Conservation (phyloP, 163 green algal genomes). For the Chloroidium sp. region DNA sequence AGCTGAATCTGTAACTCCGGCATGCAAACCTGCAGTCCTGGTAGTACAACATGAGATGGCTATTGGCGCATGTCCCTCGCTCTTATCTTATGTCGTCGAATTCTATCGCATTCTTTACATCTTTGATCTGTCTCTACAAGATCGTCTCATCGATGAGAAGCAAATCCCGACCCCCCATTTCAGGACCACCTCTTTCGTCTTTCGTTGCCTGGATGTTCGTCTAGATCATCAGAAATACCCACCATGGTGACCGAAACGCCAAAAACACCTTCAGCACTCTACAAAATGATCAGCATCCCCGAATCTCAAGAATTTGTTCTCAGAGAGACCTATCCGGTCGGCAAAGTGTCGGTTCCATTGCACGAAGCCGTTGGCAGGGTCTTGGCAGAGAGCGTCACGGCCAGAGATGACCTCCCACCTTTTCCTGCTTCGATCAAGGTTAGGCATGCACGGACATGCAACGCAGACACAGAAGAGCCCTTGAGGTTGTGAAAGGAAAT, state of each 20-base stretch:
- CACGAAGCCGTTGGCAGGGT: slow-evolving; percentile 42
- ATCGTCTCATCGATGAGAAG: too few relatives aligned
- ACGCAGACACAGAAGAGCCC: not conserved
- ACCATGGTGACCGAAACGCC: not conserved
- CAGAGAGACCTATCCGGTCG: slow-evolving; percentile 31
- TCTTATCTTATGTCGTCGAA: too few relatives aligned
- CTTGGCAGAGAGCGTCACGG: slow-evolving; percentile 63
- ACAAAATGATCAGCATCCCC: slow-evolving; percentile 73
- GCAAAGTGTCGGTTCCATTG: slow-evolving; percentile 37
- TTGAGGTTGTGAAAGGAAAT: not conserved
- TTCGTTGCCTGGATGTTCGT: too few relatives aligned
- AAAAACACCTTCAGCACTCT: slow-evolving; percentile 38
- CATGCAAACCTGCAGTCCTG: too few relatives aligned
- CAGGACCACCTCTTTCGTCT: too few relatives aligned
- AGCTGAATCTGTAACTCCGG: too few relatives aligned
- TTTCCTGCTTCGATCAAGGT: slow-evolving; percentile 94
- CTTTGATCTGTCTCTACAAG: too few relatives aligned
- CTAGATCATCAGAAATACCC: too few relatives aligned
- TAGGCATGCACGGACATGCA: not conserved
- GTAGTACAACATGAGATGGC: too few relatives aligned
- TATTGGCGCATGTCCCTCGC: too few relatives aligned
- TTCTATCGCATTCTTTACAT: too few relatives aligned
- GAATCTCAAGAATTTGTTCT: slow-evolving; percentile 70
- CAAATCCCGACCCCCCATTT: too few relatives aligned
- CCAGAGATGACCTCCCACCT: slow-evolving; percentile 69